Base-by-base conservation (phyloP, 2,329 filamentous ascomycete species). In the Botrytis squamosa region DNA sequence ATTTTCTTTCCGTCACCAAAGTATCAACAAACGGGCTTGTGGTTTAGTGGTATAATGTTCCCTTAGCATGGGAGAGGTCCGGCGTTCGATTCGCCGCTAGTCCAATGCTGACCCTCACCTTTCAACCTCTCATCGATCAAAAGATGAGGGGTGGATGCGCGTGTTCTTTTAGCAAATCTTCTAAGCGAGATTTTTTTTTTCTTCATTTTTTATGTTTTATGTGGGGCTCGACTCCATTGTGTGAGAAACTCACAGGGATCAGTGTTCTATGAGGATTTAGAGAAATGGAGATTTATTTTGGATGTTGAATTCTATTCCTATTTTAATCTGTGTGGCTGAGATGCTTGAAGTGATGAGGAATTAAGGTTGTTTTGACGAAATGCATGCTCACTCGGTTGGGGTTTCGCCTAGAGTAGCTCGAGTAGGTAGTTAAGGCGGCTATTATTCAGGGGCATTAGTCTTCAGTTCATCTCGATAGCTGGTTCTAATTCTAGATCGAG, bases 31-130 rank as follows among this genome's bases (percentile, higher is more conserved):
- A 20, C n/a, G 62, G 62, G 62, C 62, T 65, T 65, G 62, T 65
- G 62, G 62, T 65, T 65, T 65, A 65, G 40, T 65, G 62, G 62
- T 65, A 65, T 65, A 65, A 65, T 65, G 62, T 65, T 65, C 62
- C 62, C 62, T 65, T 65, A 65, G 62, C 62, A 65, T 65, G 62
- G 62, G 62, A 65, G 62, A 65, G 62, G 62, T 65, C 40, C 62
- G 62, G 62, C 40, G 62, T 65, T 65, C 62, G 40, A 65, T 65
- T 65, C 62, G 40, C 62, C 62, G 62, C 62, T 65, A 46, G 62
- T 65, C 62, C 62, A 63, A 12, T 9, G 2, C 3, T 29, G 29
- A n/a, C 10, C 1, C 12, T 22, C 3, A 9, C 16, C 10, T 10
- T 3, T 14, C 29, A 0, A 33, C 55, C 0, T 20, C 3, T 46